Conservation (phyloP, 202 grass and related monocot genomes). For the Bolboschoenoplectus hybrid region DNA sequence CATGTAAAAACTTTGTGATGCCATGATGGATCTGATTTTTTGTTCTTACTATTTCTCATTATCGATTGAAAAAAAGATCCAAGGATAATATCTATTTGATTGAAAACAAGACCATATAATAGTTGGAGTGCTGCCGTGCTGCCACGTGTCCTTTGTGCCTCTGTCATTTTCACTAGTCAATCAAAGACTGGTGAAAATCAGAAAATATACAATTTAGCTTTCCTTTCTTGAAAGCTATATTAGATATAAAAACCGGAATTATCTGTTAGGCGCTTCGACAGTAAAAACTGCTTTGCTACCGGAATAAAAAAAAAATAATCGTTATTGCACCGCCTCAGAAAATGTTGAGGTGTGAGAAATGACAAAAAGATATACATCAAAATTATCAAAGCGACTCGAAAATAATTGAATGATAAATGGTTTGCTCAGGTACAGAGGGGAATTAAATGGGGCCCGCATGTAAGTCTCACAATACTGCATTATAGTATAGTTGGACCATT, state of each 20-base stretch:
- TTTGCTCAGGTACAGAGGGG: too few species aligned
- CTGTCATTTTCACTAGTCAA: slow-evolving; percentile 12
- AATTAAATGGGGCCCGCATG: too few species aligned
- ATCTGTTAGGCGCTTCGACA: neutral
- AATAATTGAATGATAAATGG: too few species aligned
- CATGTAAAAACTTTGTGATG: slow-evolving; percentile 17
- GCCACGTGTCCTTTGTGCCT: neutral
- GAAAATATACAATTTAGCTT: slow-evolving; percentile 13
- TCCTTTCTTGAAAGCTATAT: slow-evolving; percentile 11
- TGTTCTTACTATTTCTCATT: neutral
- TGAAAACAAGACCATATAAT: slow-evolving; percentile 20
- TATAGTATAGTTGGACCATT: too few species aligned
- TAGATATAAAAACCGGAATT: neutral
- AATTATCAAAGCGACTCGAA: too few species aligned
- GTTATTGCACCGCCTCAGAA: too few species aligned
- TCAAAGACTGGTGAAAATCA: neutral
- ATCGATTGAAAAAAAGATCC: neutral
- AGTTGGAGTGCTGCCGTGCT: neutral
- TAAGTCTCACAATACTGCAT: too few species aligned
- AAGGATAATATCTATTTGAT: slow-evolving; percentile 30
- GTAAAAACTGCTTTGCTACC: too few species aligned
- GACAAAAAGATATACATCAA: too few species aligned
- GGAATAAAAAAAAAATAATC: too few species aligned
- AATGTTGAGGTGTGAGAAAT: too few species aligned
- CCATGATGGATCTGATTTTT: neutral